Evolutionary conservation across 176 grass and related monocot species (phyloP).

Genomic region (Themeda triandra): DNA sequence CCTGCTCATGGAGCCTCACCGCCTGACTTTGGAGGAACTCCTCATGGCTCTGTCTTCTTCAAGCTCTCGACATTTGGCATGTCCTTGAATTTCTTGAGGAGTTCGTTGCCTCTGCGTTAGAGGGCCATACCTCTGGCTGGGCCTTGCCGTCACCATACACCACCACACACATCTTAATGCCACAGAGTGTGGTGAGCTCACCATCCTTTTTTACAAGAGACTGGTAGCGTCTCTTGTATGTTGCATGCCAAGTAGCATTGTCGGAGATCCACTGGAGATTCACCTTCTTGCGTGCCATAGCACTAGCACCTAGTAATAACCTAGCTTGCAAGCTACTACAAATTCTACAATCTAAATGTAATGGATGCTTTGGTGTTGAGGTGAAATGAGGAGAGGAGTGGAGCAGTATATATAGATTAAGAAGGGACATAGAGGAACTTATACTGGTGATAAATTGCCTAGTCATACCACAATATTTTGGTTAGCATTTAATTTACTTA

Average conservation of each 20-base stretch:
- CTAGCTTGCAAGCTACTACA: neutral
- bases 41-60: slow-evolving; percentile 29
- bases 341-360: too few species aligned
- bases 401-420: neutral
- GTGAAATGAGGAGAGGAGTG: too few species aligned
- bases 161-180: slow-evolving; percentile 14
- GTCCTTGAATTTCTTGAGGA: too few species aligned
- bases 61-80: too few species aligned
- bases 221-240: too few species aligned
- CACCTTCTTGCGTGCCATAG: slow-evolving; percentile 41
- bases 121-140: neutral
- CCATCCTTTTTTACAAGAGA: slow-evolving; percentile 2
- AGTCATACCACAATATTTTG: neutral
- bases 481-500: too few species aligned
- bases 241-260: neutral
- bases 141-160: slow-evolving; percentile 15
- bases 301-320: neutral
- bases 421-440: neutral
- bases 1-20: neutral
- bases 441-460: neutral
- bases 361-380: too few species aligned
- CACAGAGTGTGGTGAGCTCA: slow-evolving; percentile 32
- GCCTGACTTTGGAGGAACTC: slow-evolving; percentile 19
- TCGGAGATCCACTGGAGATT: slow-evolving; percentile 27
- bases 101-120: too few species aligned